Evolutionary conservation across 129 eudicot species (phyloP).

Genomic region (Dittrichia graveolens): DNA sequence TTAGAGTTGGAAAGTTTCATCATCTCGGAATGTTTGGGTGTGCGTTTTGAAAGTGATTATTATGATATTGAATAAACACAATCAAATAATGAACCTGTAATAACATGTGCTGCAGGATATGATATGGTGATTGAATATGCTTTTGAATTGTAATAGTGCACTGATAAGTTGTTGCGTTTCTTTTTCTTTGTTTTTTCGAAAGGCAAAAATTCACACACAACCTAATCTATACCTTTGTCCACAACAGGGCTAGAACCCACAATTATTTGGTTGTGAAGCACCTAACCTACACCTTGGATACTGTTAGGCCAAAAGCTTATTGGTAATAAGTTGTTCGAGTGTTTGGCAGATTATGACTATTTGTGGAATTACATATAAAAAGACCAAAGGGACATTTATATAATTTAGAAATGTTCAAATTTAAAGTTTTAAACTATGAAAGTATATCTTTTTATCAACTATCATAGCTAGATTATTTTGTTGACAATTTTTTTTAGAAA

Average conservation of each 20-base stretch:
- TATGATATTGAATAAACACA: background rate
- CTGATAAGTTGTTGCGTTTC: background rate
- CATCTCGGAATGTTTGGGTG: background rate
- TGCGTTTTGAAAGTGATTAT: background rate
- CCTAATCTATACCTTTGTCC: no score
- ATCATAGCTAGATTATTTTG: background rate
- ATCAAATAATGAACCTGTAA: background rate
- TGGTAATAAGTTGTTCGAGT: background rate
- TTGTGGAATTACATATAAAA: background rate
- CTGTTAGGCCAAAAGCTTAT: no score
- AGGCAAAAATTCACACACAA: no score
- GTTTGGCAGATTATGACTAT: background rate
- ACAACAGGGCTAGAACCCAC: no score
- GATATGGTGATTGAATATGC: background rate
- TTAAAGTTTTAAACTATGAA: background rate
- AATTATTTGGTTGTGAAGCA: no score
- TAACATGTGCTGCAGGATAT: background rate
- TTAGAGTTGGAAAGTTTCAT: background rate
- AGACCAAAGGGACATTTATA: background rate
- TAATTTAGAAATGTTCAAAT: background rate
- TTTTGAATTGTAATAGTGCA: slow-evolving; percentile 8
- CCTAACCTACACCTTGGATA: no score
- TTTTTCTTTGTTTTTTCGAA: no score
- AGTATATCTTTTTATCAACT: background rate
- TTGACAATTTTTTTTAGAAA: background rate